A percentile compares a stretch with the other conserved stretches of the same genome.
Evolutionary conservation across 73 alveolate genomes (phyloP).

Genomic region (Breviolum minutum): DNA sequence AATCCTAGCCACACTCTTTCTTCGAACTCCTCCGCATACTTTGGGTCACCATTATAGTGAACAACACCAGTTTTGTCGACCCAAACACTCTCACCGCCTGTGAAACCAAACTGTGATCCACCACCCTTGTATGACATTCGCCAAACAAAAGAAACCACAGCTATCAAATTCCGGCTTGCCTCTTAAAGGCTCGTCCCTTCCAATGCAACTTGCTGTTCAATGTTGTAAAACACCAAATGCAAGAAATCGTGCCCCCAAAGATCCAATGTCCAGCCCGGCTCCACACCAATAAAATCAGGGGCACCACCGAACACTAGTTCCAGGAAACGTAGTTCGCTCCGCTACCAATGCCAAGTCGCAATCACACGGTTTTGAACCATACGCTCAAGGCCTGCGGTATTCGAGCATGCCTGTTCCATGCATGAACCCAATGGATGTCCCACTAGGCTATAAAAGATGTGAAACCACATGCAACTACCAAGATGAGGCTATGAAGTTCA

Average conservation of each 20-base stretch:
- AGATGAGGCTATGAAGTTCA: too few relatives aligned
- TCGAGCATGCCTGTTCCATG: too few relatives aligned
- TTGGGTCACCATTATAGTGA: not conserved
- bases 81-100: not conserved
- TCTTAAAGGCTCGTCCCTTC: not conserved
- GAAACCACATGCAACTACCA: too few relatives aligned
- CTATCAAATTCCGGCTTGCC: conserved; percentile 7
- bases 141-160: not conserved
- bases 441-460: too few relatives aligned
- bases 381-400: conserved; percentile 5
- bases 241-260: too few relatives aligned
- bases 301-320: not conserved
- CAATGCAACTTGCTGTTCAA: not conserved
- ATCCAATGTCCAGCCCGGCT: not conserved
- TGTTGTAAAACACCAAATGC: too few relatives aligned
- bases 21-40: not conserved
- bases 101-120: not conserved
- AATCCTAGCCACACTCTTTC: not conserved
- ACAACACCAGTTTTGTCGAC: not conserved
- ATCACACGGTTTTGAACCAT: not conserved
- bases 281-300: not conserved
- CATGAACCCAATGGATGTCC: too few relatives aligned
- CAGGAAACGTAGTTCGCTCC: not conserved
- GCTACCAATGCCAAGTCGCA: conserved; percentile 4
- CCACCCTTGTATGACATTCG: conserved; percentile 6